Percentiles rank a stretch among this genome's conserved stretches.
phyloP scores from a whole-genome alignment of 306 rosid species.

The Dryas alaskensis region DNA sequence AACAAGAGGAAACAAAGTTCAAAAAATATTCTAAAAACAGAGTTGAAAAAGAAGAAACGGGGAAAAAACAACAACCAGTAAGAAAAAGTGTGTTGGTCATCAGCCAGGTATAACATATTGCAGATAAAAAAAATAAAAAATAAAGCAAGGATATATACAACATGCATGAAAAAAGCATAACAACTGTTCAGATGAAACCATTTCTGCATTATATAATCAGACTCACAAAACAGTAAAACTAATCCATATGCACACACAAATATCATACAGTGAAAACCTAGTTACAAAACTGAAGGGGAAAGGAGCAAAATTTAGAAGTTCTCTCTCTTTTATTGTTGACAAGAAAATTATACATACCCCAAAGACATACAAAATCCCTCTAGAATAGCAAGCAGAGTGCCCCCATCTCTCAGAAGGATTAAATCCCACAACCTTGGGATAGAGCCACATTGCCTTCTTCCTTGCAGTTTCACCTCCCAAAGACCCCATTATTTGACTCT shows the following conservation, averaged over 20 bases:
- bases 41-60: conserved; percentile 25
- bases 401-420: conserved; percentile 98
- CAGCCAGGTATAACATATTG: conserved; percentile 45
- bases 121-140: conserved; percentile 10
- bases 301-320: neutral
- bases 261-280: neutral
- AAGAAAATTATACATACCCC: conserved; percentile 64
- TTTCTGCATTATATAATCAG: conserved; percentile 21
- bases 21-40: conserved; percentile 21
- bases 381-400: conserved; percentile 79
- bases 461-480: conserved; percentile 45
- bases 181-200: conserved; percentile 8
- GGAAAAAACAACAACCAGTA: conserved; percentile 42
- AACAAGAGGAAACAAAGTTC: conserved; percentile 14
- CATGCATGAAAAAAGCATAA: conserved; percentile 20
- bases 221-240: conserved; percentile 18
- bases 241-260: conserved; percentile 11
- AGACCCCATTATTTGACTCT: conserved; percentile 53
- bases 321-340: neutral
- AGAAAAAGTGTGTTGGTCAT: conserved; percentile 47
- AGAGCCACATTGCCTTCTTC: conserved; percentile 97
- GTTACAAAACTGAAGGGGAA: neutral
- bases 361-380: conserved; percentile 65
- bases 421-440: conserved; percentile 75
- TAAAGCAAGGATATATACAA: conserved; percentile 11